Conservation (phyloP, 2,329 filamentous ascomycete genomes). For the Diplodia corticola region DNA sequence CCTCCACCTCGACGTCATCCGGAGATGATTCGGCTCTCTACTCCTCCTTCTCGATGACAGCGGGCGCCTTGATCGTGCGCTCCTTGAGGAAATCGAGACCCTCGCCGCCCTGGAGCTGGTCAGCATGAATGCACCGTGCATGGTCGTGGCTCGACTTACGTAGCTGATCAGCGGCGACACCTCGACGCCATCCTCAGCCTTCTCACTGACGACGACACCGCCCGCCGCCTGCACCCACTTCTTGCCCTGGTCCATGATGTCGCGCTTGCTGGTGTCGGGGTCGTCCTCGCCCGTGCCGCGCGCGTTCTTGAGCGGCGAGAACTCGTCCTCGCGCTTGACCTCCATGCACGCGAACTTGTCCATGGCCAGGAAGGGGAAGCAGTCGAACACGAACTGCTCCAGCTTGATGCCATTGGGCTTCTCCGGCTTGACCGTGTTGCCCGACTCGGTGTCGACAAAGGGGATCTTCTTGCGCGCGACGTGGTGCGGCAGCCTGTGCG, state of each 20-base stretch:
- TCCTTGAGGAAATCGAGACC: constrained; percentile 62
- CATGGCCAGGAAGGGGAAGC: constrained; percentile 85
- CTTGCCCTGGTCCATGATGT: constrained; percentile 87
- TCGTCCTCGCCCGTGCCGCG: constrained; percentile 80
- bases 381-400: constrained; percentile 98
- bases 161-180: constrained; percentile 94
- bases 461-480: constrained; percentile 99
- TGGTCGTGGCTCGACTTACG: constrained; percentile 60
- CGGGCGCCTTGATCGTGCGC: constrained; percentile 62
- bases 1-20: constrained; percentile 5
- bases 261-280: constrained; percentile 84
- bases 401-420: constrained; percentile 98
- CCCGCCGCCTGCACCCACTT: constrained; percentile 83
- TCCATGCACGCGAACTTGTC: constrained; percentile 94
- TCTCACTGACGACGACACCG: constrained; percentile 68
- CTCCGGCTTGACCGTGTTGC: constrained; percentile 82
- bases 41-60: constrained; percentile 63
- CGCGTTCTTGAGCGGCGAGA: constrained; percentile 94
- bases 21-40: constrained; percentile 27
- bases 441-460: constrained; percentile 71
- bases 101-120: constrained; percentile 56
- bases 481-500: constrained; percentile 85
- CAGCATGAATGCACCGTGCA: constrained; percentile 18
- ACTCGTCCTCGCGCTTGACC: constrained; percentile 95
- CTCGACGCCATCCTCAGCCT: constrained; percentile 69